Conservation (phyloP, 768 basidiomycete species). For the Lactifluus subvellereus region DNA sequence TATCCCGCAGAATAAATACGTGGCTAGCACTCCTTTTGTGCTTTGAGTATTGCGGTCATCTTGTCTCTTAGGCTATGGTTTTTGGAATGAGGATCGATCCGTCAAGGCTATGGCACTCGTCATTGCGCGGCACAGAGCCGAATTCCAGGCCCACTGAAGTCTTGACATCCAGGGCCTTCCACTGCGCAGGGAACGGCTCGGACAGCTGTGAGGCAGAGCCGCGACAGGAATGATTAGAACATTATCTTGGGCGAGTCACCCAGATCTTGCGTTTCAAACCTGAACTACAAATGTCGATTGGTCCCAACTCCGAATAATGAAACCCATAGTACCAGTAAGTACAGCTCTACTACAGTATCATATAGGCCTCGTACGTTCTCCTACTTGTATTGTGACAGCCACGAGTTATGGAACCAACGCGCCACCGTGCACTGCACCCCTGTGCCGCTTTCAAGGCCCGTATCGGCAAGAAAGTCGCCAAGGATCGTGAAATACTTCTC, state of each 20-base stretch:
- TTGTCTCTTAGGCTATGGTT: not conserved
- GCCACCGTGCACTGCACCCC: not conserved
- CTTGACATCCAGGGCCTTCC: not conserved
- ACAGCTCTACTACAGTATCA: not conserved
- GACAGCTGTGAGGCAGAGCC: not conserved
- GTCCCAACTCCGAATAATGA: not conserved
- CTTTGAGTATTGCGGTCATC: not conserved
- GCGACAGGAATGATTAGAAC: not conserved
- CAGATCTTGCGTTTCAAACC: not conserved
- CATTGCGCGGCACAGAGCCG: not conserved
- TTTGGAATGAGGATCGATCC: not conserved
- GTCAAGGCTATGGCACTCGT: not conserved
- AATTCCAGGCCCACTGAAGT: not conserved
- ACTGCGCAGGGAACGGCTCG: no score
- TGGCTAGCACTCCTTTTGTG: not conserved
- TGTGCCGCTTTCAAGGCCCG: not conserved
- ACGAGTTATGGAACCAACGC: not conserved
- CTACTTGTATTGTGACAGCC: not conserved
- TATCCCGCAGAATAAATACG: not conserved
- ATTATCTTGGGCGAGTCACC: not conserved
- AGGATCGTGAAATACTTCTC: slow-evolving; percentile 20
- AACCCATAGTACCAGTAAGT: not conserved
- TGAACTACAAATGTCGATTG: not conserved
- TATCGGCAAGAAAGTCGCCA: slow-evolving; percentile 14
- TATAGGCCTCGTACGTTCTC: not conserved